phyloP scores from a whole-genome alignment of 2,329 filamentous ascomycete species.

The Arthrinium puccinioides region DNA sequence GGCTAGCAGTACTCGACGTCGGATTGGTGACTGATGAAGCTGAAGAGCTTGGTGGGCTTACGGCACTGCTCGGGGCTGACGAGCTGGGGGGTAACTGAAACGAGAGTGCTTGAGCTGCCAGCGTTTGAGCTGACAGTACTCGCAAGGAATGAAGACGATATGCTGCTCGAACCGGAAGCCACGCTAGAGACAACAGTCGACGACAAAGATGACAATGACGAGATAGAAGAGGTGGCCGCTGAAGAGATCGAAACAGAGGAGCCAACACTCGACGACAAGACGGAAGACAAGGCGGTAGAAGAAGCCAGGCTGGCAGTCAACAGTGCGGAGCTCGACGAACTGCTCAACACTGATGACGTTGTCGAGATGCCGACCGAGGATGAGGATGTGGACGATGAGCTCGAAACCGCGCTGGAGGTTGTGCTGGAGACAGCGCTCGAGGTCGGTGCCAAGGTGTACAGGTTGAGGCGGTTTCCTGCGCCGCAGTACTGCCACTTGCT shows the following conservation, averaged over 20 bases:
- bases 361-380: neutral
- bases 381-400: neutral
- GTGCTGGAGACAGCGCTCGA: slow-evolving; percentile 9
- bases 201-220: neutral
- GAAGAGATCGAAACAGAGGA: neutral
- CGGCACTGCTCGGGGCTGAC: neutral
- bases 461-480: slow-evolving; percentile 12
- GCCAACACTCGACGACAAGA: neutral
- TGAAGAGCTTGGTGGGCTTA: neutral
- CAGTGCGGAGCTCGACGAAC: neutral
- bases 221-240: neutral
- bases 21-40: neutral
- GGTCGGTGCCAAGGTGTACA: slow-evolving; percentile 8
- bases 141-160: neutral
- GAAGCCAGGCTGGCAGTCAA: neutral
- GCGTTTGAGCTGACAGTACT: too few species aligned
- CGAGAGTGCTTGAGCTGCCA: too few species aligned
- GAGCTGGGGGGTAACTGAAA: neutral
- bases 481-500: slow-evolving; percentile 15
- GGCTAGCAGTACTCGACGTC: neutral
- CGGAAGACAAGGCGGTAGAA: neutral
- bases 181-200: neutral
- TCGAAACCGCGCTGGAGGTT: neutral
- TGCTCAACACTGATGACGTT: neutral
- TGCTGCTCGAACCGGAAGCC: neutral